A percentile compares a stretch with the other conserved stretches of the same genome.
These are phyloP conservation scores for Alternaria dauci DNA, from an alignment of 2,329 filamentous ascomycete genomes.

Conservation along the genomic window DNA sequence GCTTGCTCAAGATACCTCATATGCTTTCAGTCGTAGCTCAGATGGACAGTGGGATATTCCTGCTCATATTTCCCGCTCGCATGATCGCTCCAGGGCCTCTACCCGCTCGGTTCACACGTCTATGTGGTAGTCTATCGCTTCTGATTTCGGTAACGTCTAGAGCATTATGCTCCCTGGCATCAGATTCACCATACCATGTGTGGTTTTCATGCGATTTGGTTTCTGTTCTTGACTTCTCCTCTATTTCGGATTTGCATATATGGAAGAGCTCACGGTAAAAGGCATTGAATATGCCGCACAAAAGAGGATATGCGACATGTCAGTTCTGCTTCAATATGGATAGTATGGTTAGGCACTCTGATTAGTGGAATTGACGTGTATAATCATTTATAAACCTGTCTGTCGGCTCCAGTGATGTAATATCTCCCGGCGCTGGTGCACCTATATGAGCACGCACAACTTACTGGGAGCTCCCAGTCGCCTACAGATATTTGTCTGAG, in stretches of 20 bases:
- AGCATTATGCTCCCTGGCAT: not conserved
- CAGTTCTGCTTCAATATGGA: not conserved
- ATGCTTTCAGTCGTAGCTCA: not conserved
- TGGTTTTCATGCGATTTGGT: not conserved
- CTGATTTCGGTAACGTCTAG: not conserved
- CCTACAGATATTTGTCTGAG: not conserved
- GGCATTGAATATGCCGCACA: not conserved
- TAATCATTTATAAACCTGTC: not conserved
- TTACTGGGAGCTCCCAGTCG: not conserved
- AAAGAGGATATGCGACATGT: not conserved
- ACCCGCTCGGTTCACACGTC: not conserved
- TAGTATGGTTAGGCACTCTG: not conserved
- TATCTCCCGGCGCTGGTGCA: not conserved
- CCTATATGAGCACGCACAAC: not conserved
- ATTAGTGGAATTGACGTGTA: not conserved
- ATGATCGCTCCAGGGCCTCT: not conserved
- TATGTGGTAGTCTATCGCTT: not conserved
- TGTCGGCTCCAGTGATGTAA: not conserved
- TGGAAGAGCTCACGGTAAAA: not conserved
- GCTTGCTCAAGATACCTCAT: not conserved
- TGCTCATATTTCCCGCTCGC: not conserved
- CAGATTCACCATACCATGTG: not conserved
- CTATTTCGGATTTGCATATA: not conserved
- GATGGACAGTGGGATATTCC: not conserved
- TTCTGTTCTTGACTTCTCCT: not conserved